Percentiles rank a stretch among this genome's conserved stretches.
These are phyloP conservation scores for Myochromella boudieri DNA, from an alignment of 768 basidiomycete genomes.

Conservation along the genomic window DNA sequence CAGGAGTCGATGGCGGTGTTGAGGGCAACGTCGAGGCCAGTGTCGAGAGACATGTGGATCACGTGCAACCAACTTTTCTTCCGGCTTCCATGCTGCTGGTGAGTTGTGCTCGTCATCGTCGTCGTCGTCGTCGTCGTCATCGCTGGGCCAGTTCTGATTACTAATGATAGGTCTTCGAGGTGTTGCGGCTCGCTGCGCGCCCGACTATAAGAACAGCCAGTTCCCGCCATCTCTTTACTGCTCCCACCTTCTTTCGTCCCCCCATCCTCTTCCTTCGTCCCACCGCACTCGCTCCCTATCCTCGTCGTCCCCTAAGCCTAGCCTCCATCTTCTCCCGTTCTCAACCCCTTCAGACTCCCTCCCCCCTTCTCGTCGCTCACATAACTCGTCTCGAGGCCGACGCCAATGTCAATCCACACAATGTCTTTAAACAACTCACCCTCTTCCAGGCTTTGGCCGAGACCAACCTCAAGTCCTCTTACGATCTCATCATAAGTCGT, in stretches of 20 bases:
- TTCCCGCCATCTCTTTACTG: constrained; percentile 11
- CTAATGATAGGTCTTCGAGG: constrained; percentile 15
- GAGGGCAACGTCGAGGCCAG: no score
- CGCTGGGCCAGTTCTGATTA: no score
- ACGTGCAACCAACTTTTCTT: no score
- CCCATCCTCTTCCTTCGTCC: constrained; percentile 10
- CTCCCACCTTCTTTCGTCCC: constrained; percentile 13
- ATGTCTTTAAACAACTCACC: constrained; percentile 67
- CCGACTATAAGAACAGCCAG: constrained; percentile 6
- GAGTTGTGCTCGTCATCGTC: constrained; percentile 5
- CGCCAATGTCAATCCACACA: constrained; percentile 71
- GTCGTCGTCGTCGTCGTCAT: no score
- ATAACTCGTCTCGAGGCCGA: constrained; percentile 77
- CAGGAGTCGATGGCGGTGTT: constrained; percentile 35
- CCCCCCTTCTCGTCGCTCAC: constrained; percentile 65
- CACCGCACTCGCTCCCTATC: constrained; percentile 18
- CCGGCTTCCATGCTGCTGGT: constrained; percentile 16
- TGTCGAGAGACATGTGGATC: no score
- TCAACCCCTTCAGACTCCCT: constrained; percentile 45
- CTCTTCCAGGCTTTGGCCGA: constrained; percentile 67
- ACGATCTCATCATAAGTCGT: constrained; percentile 70
- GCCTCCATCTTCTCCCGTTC: constrained; percentile 49
- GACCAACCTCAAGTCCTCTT: constrained; percentile 65
- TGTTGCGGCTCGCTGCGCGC: constrained; percentile 12
- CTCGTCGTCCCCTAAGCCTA: constrained; percentile 36